phyloP scores from a whole-genome alignment of 2,329 filamentous ascomycete species.

The Trichoderma sp. region DNA sequence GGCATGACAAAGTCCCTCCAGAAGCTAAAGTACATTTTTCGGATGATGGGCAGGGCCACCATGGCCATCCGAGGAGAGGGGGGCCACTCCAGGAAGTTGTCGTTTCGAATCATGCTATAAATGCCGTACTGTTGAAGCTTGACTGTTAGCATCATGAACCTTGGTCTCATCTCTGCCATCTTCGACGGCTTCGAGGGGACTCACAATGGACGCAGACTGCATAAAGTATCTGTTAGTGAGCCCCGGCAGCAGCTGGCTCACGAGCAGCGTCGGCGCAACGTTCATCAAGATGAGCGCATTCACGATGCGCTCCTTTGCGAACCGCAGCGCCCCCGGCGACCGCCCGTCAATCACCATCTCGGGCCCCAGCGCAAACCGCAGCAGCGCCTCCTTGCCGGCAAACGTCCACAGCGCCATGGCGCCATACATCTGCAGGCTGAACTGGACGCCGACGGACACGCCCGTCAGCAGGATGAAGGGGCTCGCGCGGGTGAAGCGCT shows the following conservation, averaged over 20 bases:
- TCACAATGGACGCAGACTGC: slow-evolving; percentile 48
- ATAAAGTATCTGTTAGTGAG: slow-evolving; percentile 48
- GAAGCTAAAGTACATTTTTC: slow-evolving; percentile 50
- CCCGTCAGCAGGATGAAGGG: slow-evolving; percentile 68
- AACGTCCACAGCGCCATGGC: slow-evolving; percentile 54
- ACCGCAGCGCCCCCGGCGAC: slow-evolving; percentile 33
- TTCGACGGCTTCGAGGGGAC: slow-evolving; percentile 28
- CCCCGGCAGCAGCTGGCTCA: slow-evolving; percentile 49
- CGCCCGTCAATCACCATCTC: slow-evolving; percentile 38
- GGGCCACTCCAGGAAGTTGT: slow-evolving; percentile 55
- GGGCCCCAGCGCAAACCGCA: slow-evolving; percentile 47
- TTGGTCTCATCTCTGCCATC: neutral
- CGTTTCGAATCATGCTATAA: slow-evolving; percentile 49
- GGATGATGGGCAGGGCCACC: slow-evolving; percentile 51
- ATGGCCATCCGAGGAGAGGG: slow-evolving; percentile 56
- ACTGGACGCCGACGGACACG: slow-evolving; percentile 51
- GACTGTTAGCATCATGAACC: slow-evolving; percentile 16
- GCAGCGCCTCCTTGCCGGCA: slow-evolving; percentile 51
- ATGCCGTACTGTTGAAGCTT: slow-evolving; percentile 48
- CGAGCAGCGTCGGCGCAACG: slow-evolving; percentile 50
- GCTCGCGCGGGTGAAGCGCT: slow-evolving; percentile 55
- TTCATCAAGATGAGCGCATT: slow-evolving; percentile 47
- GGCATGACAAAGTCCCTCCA: slow-evolving; percentile 51
- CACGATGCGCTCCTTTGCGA: slow-evolving; percentile 38
- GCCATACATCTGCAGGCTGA: slow-evolving; percentile 58